These are phyloP conservation scores for Adansonia rubrostipa DNA, from an alignment of 441 rosid species.

Conservation along the genomic window DNA sequence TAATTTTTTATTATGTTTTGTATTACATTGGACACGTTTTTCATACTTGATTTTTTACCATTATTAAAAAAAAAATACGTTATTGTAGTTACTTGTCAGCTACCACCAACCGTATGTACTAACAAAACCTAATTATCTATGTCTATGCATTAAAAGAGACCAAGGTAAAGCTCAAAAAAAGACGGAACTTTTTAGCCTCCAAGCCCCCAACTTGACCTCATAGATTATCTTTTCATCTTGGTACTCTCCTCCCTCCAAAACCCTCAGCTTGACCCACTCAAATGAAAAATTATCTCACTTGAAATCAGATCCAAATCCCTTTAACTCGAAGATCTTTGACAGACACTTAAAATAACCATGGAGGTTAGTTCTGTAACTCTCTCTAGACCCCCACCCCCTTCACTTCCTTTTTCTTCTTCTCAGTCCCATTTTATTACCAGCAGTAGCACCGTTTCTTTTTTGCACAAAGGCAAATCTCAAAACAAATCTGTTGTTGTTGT, in stretches of 20 bases:
- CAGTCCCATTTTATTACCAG: constrained; percentile 39
- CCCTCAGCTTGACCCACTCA: constrained; percentile 19
- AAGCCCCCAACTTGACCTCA: constrained; percentile 7
- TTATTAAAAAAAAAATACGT: too few species aligned
- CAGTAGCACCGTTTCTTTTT: constrained; percentile 31
- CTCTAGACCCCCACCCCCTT: constrained; percentile 37
- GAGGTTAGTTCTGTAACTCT: constrained; percentile 61
- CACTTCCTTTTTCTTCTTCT: constrained; percentile 47
- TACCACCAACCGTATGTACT: not conserved
- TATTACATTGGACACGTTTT: too few species aligned
- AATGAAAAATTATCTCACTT: not conserved
- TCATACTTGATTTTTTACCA: too few species aligned
- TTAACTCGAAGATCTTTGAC: not conserved
- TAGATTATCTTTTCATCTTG: constrained; percentile 12
- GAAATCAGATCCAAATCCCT: constrained; percentile 19
- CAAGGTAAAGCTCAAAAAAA: constrained; percentile 10
- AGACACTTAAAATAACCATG: constrained; percentile 40
- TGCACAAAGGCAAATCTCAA: constrained; percentile 34
- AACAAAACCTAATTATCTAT: not conserved
- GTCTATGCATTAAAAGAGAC: not conserved
- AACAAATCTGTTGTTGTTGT: constrained; percentile 40
- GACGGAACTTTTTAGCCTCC: not conserved
- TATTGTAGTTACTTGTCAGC: too few species aligned
- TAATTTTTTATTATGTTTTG: too few species aligned
- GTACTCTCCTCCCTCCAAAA: not conserved